These are phyloP conservation scores for Leucaena leucocephala DNA, from an alignment of 306 rosid species.

Conservation along the genomic window DNA sequence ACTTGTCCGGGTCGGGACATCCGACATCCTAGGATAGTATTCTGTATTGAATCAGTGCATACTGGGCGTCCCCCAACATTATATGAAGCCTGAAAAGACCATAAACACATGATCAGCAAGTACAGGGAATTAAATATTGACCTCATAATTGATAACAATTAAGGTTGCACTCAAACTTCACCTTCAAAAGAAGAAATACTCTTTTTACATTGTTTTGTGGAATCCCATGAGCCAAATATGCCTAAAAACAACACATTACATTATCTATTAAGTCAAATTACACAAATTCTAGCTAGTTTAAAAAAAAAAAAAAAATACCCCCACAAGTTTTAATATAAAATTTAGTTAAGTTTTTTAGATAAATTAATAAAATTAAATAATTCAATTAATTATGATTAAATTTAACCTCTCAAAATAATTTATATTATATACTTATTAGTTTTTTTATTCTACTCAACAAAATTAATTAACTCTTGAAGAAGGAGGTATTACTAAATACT, in stretches of 20 bases:
- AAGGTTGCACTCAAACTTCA: conserved; percentile 37
- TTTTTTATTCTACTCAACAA: too few relatives aligned
- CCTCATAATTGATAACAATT: conserved; percentile 9
- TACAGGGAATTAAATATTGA: background rate
- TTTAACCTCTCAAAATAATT: too few relatives aligned
- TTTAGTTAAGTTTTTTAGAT: too few relatives aligned
- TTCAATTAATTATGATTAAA: too few relatives aligned
- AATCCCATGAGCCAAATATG: conserved; percentile 92
- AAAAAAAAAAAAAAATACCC: too few relatives aligned
- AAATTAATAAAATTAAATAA: too few relatives aligned
- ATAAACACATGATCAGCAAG: conserved; percentile 24
- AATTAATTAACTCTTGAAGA: too few relatives aligned
- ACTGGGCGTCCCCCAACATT: conserved; percentile 81
- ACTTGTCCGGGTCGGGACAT: conserved; percentile 96
- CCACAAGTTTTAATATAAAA: too few relatives aligned
- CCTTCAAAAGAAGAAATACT: conserved; percentile 78
- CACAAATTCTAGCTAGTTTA: conserved; percentile 14
- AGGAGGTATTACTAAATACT: background rate
- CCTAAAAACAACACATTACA: conserved; percentile 49
- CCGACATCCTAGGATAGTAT: conserved; percentile 77
- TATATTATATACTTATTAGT: too few relatives aligned
- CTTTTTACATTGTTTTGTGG: conserved; percentile 86
- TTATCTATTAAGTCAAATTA: conserved; percentile 11
- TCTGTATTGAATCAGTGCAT: conserved; percentile 83
- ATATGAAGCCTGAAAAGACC: conserved; percentile 79